Evolutionary conservation across 129 eudicot species (phyloP).

Genomic region (Smallanthus sonchifolius): DNA sequence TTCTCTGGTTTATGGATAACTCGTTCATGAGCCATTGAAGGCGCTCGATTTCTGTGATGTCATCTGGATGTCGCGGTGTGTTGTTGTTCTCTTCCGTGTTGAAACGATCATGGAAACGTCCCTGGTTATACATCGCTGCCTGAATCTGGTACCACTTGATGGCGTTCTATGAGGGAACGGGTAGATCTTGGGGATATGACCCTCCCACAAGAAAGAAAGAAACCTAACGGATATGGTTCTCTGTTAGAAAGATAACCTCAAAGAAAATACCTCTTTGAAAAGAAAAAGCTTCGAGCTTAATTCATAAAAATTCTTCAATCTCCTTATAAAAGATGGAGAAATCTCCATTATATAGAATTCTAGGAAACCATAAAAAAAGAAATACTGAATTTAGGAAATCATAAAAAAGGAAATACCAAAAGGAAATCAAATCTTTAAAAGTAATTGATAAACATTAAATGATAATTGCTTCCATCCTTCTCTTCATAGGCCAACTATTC

Average conservation of each 20-base stretch:
- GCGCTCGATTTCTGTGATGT: not conserved
- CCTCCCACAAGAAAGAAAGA: not conserved
- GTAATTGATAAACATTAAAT: not conserved
- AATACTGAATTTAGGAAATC: not conserved
- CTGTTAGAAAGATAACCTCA: not conserved
- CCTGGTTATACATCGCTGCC: not conserved
- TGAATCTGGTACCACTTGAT: not conserved
- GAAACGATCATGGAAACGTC: not conserved
- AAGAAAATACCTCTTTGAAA: not conserved
- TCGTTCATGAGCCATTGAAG: not conserved
- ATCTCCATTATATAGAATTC: not conserved
- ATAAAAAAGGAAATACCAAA: not conserved
- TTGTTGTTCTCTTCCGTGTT: not conserved
- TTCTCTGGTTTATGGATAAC: not conserved
- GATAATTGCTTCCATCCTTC: not conserved
- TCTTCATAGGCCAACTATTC: not conserved
- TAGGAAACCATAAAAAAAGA: not conserved
- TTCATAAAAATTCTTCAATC: too few relatives aligned
- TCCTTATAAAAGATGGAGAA: not conserved
- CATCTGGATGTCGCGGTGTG: not conserved
- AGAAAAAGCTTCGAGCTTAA: not conserved
- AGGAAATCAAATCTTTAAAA: not conserved
- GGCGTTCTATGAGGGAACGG: not conserved
- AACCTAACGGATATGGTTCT: not conserved
- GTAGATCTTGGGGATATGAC: not conserved